A percentile compares a stretch with the other conserved stretches of the same genome.
phyloP scores from a whole-genome alignment of 345 rosid genomes.

The Arabidopsis arenosa region DNA sequence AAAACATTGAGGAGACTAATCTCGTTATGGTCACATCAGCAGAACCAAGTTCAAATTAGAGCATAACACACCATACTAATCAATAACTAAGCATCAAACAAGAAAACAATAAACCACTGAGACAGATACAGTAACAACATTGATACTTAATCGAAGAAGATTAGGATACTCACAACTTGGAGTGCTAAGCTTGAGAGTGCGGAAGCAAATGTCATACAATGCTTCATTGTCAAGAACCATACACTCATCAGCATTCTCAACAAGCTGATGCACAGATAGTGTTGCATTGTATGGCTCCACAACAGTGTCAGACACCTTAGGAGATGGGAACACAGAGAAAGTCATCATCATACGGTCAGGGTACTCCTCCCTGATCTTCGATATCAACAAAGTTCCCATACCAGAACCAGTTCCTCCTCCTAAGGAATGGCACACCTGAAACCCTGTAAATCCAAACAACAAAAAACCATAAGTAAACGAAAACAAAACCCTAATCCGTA shows the following conservation, averaged over 20 bases:
- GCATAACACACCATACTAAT: not conserved
- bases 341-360: constrained; percentile 74
- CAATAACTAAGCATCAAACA: not conserved
- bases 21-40: not conserved
- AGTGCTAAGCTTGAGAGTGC: constrained; percentile 63
- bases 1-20: not conserved
- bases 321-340: constrained; percentile 69
- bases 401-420: constrained; percentile 74
- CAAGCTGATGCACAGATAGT: constrained; percentile 65
- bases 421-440: constrained; percentile 69
- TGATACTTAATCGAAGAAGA: not conserved
- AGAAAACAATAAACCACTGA: not conserved
- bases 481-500: not conserved
- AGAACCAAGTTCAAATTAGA: not conserved
- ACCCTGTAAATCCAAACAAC: constrained; percentile 42
- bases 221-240: constrained; percentile 70
- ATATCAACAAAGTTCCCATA: constrained; percentile 71
- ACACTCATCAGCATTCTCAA: constrained; percentile 68
- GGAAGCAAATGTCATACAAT: constrained; percentile 66
- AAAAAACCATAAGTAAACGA: not conserved
- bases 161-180: constrained; percentile 55
- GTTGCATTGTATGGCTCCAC: constrained; percentile 72
- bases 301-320: constrained; percentile 67
- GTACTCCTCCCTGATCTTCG: constrained; percentile 71
- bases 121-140: not conserved